Evolutionary conservation across 2,329 filamentous ascomycete species (phyloP).

Genomic region (Cytospora leucostoma): DNA sequence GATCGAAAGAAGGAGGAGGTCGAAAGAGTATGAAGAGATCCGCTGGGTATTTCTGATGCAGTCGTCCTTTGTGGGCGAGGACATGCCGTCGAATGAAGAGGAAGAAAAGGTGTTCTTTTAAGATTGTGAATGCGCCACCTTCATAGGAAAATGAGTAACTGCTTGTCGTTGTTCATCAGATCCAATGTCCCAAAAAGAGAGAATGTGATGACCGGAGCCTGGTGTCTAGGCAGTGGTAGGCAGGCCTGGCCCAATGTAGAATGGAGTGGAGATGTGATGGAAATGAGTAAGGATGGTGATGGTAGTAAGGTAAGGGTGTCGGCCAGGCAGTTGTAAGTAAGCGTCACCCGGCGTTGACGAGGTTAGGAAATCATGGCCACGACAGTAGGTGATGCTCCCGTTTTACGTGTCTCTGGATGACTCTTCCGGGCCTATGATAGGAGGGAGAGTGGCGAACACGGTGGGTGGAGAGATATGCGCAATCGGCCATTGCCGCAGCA

Average conservation of each 20-base stretch:
- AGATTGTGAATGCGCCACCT: constrained; percentile 16
- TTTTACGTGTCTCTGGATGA: constrained; percentile 31
- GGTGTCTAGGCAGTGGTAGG: constrained; percentile 25
- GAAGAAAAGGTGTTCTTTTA: constrained; percentile 9
- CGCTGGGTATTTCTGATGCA: constrained; percentile 26
- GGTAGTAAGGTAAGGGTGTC: constrained; percentile 4
- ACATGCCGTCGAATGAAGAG: constrained; percentile 23
- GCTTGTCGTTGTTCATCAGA: constrained; percentile 16
- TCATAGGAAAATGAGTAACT: constrained; percentile 27
- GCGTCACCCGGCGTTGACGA: constrained; percentile 24
- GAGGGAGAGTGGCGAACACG: constrained; percentile 28
- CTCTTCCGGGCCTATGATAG: constrained; percentile 30
- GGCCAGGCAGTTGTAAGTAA: constrained; percentile 23
- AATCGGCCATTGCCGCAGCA: constrained; percentile 27
- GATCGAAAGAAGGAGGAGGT: not conserved
- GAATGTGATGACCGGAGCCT: constrained; percentile 26
- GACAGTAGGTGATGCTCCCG: constrained; percentile 18
- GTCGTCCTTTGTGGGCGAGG: constrained; percentile 22
- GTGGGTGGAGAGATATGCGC: constrained; percentile 15
- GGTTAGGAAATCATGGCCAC: constrained; percentile 26
- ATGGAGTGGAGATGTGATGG: constrained; percentile 4
- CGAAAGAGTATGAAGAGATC: constrained; percentile 16
- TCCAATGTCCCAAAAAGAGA: constrained; percentile 13
- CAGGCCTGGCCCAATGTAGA: constrained; percentile 17
- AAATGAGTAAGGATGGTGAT: constrained; percentile 16